phyloP scores from a whole-genome alignment of 2,329 filamentous ascomycete genomes.

The Teratosphaeria destructans region DNA sequence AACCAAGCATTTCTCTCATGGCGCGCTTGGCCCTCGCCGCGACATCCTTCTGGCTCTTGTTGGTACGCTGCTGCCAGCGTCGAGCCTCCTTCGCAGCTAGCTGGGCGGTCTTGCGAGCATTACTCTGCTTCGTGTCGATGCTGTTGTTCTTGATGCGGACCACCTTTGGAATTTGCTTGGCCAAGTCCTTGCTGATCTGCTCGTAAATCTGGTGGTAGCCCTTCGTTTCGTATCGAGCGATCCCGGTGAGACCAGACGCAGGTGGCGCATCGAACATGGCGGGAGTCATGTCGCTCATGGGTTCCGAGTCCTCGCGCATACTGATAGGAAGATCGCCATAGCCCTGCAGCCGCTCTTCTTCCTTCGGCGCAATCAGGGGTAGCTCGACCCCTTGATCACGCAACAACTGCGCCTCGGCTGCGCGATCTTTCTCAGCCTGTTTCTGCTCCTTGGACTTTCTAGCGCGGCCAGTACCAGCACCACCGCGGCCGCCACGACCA shows the following conservation, averaged over 20 bases:
- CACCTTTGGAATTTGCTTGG: constrained; percentile 85
- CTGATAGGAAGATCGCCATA: constrained; percentile 9
- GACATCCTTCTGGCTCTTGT: constrained; percentile 96
- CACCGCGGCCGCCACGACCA: constrained; percentile 32
- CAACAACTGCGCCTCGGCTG: constrained; percentile 78
- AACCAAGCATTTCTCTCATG: constrained; percentile 99
- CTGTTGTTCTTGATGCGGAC: constrained; percentile 81
- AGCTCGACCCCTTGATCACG: constrained; percentile 68
- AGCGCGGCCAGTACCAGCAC: constrained; percentile 44
- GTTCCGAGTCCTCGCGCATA: constrained; percentile 25
- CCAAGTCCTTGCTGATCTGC: constrained; percentile 92
- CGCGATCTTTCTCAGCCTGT: constrained; percentile 60
- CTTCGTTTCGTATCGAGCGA: constrained; percentile 27
- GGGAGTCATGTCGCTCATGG: constrained; percentile 49
- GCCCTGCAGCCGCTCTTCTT: constrained; percentile 42
- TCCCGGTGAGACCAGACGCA: constrained; percentile 20
- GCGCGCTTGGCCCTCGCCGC: constrained; percentile 94
- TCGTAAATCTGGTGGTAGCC: constrained; percentile 96
- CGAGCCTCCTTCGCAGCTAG: constrained; percentile 94
- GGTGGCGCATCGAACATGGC: constrained; percentile 19
- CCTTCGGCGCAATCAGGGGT: constrained; percentile 49
- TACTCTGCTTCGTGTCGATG: constrained; percentile 78
- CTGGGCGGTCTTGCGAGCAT: constrained; percentile 93
- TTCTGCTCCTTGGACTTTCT: constrained; percentile 80
- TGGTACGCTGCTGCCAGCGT: constrained; percentile 92